phyloP scores from a whole-genome alignment of 371 early-diverging fungal species.

The Rozella allomycis region DNA sequence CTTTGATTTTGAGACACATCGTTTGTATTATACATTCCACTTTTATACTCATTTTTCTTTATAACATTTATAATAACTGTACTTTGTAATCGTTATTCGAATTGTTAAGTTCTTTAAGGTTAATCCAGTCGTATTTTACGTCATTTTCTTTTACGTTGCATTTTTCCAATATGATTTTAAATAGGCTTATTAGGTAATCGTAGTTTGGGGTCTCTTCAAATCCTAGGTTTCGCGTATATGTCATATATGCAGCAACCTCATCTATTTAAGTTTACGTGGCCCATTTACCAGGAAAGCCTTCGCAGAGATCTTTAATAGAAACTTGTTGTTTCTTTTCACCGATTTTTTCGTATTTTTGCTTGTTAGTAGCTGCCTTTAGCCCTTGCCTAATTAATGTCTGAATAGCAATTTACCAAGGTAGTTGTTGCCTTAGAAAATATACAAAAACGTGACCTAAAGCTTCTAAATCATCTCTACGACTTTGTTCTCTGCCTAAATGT shows the following conservation, averaged over 20 bases:
- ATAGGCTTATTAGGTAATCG: conserved; percentile 59
- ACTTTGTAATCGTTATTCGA: too few relatives aligned
- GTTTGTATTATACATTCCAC: too few relatives aligned
- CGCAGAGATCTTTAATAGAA: conserved; percentile 75
- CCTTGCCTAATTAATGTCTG: conserved; percentile 3
- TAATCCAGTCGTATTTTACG: conserved; percentile 96
- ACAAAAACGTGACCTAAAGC: conserved; percentile 95
- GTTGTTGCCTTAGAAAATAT: conserved; percentile 90
- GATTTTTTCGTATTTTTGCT: conserved; percentile 96
- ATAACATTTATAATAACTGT: too few relatives aligned
- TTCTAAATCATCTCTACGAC: conserved; percentile 95
- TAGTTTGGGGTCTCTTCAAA: conserved; percentile 97
- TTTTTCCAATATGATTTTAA: conserved; percentile 52
- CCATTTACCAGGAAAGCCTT: conserved; percentile 58
- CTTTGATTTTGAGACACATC: too few relatives aligned
- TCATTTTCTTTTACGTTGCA: conserved; percentile 62
- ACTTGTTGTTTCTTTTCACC: conserved; percentile 91
- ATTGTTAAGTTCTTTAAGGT: too few relatives aligned
- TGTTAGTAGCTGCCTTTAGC: conserved; percentile 90
- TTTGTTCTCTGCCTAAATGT: conserved; percentile 86
- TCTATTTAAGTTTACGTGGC: too few relatives aligned
- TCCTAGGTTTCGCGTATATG: conserved; percentile 74
- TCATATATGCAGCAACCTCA: conserved; percentile 74
- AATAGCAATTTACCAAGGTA: conserved; percentile 88
- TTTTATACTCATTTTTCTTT: too few relatives aligned